Evolutionary conservation across 306 rosid genomes (phyloP).

Genomic region (Castanea crenata): DNA sequence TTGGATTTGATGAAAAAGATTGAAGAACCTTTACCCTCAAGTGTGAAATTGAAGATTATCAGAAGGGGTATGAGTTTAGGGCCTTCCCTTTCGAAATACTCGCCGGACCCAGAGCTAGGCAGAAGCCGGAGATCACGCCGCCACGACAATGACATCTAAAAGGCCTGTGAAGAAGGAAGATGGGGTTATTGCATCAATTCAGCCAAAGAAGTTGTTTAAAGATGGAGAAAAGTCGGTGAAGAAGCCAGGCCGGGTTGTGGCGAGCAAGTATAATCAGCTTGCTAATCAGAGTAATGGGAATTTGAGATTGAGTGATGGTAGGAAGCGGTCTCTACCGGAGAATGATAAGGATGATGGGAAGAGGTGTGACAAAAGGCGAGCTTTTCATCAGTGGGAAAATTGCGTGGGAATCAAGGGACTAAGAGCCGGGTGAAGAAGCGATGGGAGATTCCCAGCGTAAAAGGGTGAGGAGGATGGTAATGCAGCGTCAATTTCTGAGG

Average conservation of each 20-base stretch:
- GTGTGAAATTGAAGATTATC: conserved; percentile 29
- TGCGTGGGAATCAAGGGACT: conserved; percentile 30
- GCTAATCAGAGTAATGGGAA: conserved; percentile 19
- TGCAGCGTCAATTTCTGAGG: conserved; percentile 4
- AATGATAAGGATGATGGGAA: conserved; percentile 44
- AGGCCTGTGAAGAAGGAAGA: conserved; percentile 54
- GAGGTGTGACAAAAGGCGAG: conserved; percentile 44
- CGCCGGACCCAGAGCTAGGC: conserved; percentile 33
- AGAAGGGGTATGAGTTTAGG: conserved; percentile 80
- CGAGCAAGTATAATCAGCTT: conserved; percentile 67
- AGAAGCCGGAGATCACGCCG: conserved; percentile 51
- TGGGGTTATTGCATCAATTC: conserved; percentile 38
- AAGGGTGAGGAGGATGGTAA: conserved; percentile 24
- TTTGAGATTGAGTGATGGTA: conserved; percentile 35
- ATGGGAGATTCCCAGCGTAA: conserved; percentile 57
- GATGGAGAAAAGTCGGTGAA: conserved; percentile 61
- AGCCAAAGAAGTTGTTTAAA: conserved; percentile 76
- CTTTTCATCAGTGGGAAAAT: conserved; percentile 40
- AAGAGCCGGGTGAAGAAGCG: conserved; percentile 55
- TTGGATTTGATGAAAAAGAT: conserved; percentile 31
- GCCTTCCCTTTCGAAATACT: conserved; percentile 66
- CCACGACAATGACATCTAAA: conserved; percentile 42
- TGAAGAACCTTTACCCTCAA: conserved; percentile 32
- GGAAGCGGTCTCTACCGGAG: conserved; percentile 76
- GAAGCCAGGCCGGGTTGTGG: conserved; percentile 70